phyloP scores from a whole-genome alignment of 164 flowering plant species.

The Pachysandra terminalis region DNA sequence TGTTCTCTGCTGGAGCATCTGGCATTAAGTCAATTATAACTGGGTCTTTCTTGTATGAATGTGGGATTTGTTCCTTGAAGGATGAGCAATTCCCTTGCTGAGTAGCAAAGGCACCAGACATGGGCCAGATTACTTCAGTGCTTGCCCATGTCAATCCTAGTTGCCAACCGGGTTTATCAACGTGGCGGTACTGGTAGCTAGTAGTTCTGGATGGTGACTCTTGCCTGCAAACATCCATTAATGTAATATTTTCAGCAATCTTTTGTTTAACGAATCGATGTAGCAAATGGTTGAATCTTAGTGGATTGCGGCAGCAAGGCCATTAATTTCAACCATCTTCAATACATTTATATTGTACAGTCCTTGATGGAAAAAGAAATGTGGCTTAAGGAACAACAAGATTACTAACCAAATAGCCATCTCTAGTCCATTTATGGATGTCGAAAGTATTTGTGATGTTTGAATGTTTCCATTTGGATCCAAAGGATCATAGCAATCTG shows the following conservation, averaged over 20 bases:
- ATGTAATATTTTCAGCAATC: no score
- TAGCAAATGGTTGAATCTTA: no score
- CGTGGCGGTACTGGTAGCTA: slow-evolving; percentile 55
- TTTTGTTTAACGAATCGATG: no score
- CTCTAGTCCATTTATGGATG: slow-evolving; percentile 26
- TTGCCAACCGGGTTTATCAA: slow-evolving; percentile 59
- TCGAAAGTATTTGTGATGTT: slow-evolving; percentile 53
- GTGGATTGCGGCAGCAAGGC: no score
- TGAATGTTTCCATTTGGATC: slow-evolving; percentile 74
- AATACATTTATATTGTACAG: neutral
- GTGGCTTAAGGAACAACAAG: neutral
- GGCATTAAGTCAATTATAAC: slow-evolving; percentile 41
- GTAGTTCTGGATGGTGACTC: slow-evolving; percentile 55
- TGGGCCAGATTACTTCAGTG: slow-evolving; percentile 50
- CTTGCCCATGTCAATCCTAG: slow-evolving; percentile 56
- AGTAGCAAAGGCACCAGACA: slow-evolving; percentile 55
- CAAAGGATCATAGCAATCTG: slow-evolving; percentile 65
- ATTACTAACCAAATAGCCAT: slow-evolving; percentile 54
- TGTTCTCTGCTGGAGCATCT: slow-evolving; percentile 30
- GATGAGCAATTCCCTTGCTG: slow-evolving; percentile 49
- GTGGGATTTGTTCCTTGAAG: slow-evolving; percentile 36
- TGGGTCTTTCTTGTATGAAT: slow-evolving; percentile 46
- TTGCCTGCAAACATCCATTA: slow-evolving; percentile 33
- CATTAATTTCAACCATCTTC: neutral
- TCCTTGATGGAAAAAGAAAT: neutral